Conservation (phyloP, 129 eudicot species). For the Flaveria sonorensis region DNA sequence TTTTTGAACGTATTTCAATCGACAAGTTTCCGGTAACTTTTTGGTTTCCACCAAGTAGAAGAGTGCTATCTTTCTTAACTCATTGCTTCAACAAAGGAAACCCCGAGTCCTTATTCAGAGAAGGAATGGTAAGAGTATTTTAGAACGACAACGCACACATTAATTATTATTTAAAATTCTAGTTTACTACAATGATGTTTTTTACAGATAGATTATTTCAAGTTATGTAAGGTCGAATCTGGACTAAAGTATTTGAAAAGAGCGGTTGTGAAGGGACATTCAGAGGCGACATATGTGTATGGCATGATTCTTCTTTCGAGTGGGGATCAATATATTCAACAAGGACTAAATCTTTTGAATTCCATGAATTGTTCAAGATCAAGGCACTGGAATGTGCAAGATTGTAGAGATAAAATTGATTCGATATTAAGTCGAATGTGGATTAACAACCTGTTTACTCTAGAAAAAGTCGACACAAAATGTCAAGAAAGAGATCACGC, state of each 20-base stretch:
- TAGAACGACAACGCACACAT: neutral
- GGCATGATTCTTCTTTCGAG: slow-evolving; percentile 17
- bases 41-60: neutral
- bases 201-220: slow-evolving; percentile 27
- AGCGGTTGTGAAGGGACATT: slow-evolving; percentile 21
- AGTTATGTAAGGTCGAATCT: neutral
- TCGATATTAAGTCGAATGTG: slow-evolving; percentile 1
- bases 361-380: neutral
- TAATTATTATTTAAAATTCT: neutral
- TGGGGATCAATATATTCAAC: slow-evolving; percentile 12
- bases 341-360: slow-evolving; percentile 8
- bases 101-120: slow-evolving; percentile 32
- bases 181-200: neutral
- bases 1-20: slow-evolving; percentile 19
- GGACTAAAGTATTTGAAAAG: slow-evolving; percentile 26
- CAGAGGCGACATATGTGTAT: slow-evolving; percentile 30
- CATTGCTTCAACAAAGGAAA: slow-evolving; percentile 29
- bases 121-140: slow-evolving; percentile 23
- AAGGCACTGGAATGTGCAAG: neutral
- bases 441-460: slow-evolving; percentile 20
- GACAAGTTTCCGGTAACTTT: slow-evolving; percentile 21
- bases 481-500: neutral
- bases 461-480: neutral
- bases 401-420: slow-evolving; percentile 22
- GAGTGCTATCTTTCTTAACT: slow-evolving; percentile 20